These are phyloP conservation scores for Cercospora sesami DNA, from an alignment of 2,329 filamentous ascomycete genomes.

Conservation along the genomic window DNA sequence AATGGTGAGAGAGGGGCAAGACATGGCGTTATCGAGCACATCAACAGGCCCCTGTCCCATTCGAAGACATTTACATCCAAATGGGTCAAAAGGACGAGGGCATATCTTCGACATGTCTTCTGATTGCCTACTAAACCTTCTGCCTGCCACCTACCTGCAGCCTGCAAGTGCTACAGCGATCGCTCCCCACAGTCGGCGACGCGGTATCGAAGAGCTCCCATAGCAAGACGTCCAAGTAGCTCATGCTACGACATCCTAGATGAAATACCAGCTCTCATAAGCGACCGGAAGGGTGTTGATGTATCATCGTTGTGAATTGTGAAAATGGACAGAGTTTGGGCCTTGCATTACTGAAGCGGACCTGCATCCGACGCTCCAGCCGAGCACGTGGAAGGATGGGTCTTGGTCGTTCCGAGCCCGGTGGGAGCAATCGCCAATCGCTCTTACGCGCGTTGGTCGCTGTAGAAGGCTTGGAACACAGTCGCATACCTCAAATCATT, in stretches of 20 bases:
- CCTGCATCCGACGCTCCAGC: neutral
- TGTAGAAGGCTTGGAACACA: neutral
- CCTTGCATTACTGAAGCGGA: neutral
- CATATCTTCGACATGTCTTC: neutral
- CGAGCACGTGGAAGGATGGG: neutral
- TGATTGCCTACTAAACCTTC: neutral
- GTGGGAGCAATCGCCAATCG: neutral
- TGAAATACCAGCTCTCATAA: neutral
- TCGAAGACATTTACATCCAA: neutral
- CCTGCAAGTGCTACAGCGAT: neutral
- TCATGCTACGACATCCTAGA: neutral
- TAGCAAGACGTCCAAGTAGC: neutral
- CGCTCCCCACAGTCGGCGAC: neutral
- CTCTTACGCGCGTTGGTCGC: neutral
- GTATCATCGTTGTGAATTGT: neutral
- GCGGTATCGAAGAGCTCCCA: neutral
- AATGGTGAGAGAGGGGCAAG: neutral
- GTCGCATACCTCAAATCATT: neutral
- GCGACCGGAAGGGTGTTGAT: neutral
- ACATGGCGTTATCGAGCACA: constrained; percentile 1
- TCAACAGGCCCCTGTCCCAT: neutral
- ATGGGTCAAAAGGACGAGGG: neutral
- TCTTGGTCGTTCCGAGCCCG: neutral
- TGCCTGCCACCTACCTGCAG: neutral
- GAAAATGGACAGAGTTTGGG: neutral